These are phyloP conservation scores for Gracilaria gracilis DNA, from an alignment of 23 red algal genomes.

Conservation along the genomic window DNA sequence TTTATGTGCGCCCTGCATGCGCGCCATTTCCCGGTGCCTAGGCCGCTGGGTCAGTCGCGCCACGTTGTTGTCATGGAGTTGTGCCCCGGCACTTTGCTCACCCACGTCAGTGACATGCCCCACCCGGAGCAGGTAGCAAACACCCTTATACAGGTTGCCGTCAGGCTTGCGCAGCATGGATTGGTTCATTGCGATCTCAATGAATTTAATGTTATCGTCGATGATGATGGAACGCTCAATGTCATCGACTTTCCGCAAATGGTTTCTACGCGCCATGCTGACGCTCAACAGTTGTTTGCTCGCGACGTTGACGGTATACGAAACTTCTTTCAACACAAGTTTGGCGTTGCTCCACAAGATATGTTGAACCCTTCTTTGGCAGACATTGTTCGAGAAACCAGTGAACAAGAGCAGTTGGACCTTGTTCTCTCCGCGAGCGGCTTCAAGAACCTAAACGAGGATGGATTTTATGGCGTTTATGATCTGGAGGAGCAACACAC, in stretches of 20 bases:
- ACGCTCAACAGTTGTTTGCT: slow-evolving; percentile 70
- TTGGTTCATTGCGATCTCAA: slow-evolving; percentile 98
- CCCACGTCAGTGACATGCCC: slow-evolving; percentile 53
- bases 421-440: slow-evolving; percentile 63
- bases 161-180: slow-evolving; percentile 65
- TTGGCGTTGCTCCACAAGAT: slow-evolving; percentile 66
- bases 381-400: slow-evolving; percentile 16
- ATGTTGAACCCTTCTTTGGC: slow-evolving; percentile 29
- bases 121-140: slow-evolving; percentile 34
- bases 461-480: slow-evolving; percentile 4
- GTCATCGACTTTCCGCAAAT: slow-evolving; percentile 99
- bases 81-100: slow-evolving; percentile 70
- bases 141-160: slow-evolving; percentile 41
- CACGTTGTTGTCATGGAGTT: slow-evolving; percentile 93
- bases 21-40: slow-evolving; percentile 85
- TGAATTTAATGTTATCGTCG: slow-evolving; percentile 93
- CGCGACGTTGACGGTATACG: slow-evolving; percentile 72
- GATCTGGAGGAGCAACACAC: slow-evolving; percentile 6
- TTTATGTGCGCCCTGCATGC: slow-evolving; percentile 83
- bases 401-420: slow-evolving; percentile 51
- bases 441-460: slow-evolving; percentile 43
- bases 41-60: slow-evolving; percentile 83
- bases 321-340: slow-evolving; percentile 77
- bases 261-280: slow-evolving; percentile 77
- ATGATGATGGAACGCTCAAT: slow-evolving; percentile 62